Percentiles rank a stretch among this genome's conserved stretches.
Evolutionary conservation across 257 asterid genomes (phyloP).

Genomic region (Buddleja alternifolia): DNA sequence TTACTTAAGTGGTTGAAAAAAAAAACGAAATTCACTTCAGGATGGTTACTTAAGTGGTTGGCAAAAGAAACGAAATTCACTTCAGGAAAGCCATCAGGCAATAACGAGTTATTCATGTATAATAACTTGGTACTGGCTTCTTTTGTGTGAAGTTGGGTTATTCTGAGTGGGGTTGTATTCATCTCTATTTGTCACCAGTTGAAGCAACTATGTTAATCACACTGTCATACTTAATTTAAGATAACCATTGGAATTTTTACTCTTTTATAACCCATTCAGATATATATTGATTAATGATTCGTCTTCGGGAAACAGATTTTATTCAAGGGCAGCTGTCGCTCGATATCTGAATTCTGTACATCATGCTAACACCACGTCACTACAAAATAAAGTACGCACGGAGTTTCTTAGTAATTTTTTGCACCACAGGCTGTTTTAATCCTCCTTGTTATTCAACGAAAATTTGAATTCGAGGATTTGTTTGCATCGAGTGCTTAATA

Average conservation of each 20-base stretch:
- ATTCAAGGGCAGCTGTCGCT: constrained; percentile 56
- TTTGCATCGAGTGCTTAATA: constrained; percentile 1
- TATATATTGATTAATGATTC: constrained; percentile 53
- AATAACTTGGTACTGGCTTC: not conserved
- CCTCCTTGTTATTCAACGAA: constrained; percentile 17
- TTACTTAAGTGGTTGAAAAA: too few species aligned
- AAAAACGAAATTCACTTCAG: too few species aligned
- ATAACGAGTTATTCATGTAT: not conserved
- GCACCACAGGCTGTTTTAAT: not conserved
- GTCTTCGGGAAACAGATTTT: constrained; percentile 51
- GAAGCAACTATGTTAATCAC: not conserved
- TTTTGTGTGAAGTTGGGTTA: constrained; percentile 13
- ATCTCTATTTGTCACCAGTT: constrained; percentile 3
- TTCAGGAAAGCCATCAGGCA: too few species aligned
- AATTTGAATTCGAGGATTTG: not conserved
- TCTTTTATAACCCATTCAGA: constrained; percentile 44
- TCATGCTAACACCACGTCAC: constrained; percentile 21
- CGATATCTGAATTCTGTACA: constrained; percentile 43
- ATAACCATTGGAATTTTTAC: constrained; percentile 13
- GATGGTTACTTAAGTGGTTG: too few species aligned
- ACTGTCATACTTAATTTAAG: constrained; percentile 13
- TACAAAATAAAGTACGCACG: constrained; percentile 35
- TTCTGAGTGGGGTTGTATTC: not conserved
- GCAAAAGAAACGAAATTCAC: too few species aligned
- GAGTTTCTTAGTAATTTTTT: constrained; percentile 25